phyloP scores from a whole-genome alignment of 2,329 filamentous ascomycete genomes.

The Triangularia verruculosa region DNA sequence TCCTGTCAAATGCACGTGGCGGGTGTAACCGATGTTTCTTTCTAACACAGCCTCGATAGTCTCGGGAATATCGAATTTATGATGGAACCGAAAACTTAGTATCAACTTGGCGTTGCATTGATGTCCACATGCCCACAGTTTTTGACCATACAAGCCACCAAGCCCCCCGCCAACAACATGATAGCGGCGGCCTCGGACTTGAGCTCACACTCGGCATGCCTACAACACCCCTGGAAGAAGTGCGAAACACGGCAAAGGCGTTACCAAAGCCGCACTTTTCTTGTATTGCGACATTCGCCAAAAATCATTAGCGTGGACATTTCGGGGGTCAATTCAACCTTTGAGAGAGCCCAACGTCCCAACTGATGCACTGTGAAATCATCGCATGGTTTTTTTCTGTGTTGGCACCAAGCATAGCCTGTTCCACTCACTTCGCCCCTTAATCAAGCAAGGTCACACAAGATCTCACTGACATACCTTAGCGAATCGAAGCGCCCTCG shows the following conservation, averaged over 20 bases:
- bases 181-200: background rate
- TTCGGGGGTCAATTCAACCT: background rate
- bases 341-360: background rate
- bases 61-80: background rate
- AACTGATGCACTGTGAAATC: background rate
- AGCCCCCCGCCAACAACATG: background rate
- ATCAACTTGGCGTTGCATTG: background rate
- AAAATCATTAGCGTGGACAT: background rate
- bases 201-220: background rate
- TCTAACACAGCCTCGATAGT: no score
- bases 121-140: background rate
- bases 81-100: background rate
- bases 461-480: background rate
- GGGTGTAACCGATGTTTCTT: background rate
- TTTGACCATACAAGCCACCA: background rate
- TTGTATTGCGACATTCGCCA: background rate
- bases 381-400: background rate
- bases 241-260: background rate
- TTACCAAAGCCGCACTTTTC: background rate
- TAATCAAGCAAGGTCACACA: background rate
- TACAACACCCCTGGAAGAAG: background rate
- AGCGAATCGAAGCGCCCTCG: no score
- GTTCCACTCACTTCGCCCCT: background rate
- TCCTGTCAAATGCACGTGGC: background rate
- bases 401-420: background rate